These are phyloP conservation scores for Pyricularia grisea DNA, from an alignment of 2,329 filamentous ascomycete species.

Conservation along the genomic window DNA sequence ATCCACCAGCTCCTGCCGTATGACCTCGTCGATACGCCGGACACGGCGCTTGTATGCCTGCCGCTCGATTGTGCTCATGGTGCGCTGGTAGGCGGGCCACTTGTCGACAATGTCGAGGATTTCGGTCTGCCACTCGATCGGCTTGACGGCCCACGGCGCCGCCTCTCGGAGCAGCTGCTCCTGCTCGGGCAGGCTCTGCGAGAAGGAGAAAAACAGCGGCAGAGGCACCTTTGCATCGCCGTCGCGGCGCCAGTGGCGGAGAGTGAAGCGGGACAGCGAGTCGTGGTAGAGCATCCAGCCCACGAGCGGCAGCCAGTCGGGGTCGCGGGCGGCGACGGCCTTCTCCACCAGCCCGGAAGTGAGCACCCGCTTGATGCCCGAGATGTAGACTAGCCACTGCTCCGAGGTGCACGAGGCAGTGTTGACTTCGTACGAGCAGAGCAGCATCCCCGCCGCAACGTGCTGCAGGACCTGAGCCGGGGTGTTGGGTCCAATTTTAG, in stretches of 20 bases:
- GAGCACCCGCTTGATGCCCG: conserved; percentile 10
- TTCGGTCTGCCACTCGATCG: conserved; percentile 1
- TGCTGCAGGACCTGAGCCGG: conserved; percentile 11
- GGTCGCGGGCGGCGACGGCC: not conserved
- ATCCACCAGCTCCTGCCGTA: not conserved
- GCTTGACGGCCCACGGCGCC: conserved; percentile 12
- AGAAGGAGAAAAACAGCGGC: conserved; percentile 4
- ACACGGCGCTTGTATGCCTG: not conserved
- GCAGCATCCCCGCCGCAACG: conserved; percentile 19
- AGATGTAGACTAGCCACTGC: conserved; percentile 19
- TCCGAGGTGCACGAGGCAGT: conserved; percentile 17
- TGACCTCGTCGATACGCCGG: not conserved
- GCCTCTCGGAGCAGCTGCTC: conserved; percentile 8
- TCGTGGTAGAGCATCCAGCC: conserved; percentile 20
- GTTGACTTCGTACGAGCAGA: conserved; percentile 18
- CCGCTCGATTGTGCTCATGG: not conserved
- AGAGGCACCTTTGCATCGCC: conserved; percentile 5
- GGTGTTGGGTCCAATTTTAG: too few species aligned
- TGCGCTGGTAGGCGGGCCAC: not conserved
- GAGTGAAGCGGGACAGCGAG: conserved; percentile 16
- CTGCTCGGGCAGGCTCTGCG: too few species aligned
- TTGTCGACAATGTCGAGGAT: not conserved
- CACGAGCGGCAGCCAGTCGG: not conserved
- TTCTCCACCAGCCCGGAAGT: conserved; percentile 1
- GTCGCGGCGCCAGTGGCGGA: conserved; percentile 15